Base-by-base conservation (phyloP, 2,329 filamentous ascomycete species). In the Clonostachys rhizophaga region DNA sequence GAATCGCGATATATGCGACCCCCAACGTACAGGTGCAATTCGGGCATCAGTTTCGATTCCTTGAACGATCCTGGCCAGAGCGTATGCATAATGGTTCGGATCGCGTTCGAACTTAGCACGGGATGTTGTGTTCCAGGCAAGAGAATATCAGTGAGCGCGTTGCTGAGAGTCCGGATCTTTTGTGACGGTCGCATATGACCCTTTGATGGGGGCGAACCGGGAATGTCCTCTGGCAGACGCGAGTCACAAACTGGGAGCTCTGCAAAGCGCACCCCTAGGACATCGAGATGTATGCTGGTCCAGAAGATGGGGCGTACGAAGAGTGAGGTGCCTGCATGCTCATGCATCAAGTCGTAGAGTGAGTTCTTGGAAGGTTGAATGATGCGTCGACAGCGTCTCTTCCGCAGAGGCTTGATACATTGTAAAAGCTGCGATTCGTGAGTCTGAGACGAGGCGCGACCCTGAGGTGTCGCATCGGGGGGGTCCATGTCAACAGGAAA, bases 291-390 rank as follows among this genome's bases (percentile, higher is more conserved):
- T 2, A 66, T 48, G 46, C 81, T 77, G 14, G 73, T 80, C 79
- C 79, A 83, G 55, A 69, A 72, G 42, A 80, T 72, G 3, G 79
- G 79, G 24, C 71, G 67, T 43, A 76, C 61, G 49, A 73, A 80
- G 17, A 83, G 72, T 1, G 71, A 67, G 1, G 58, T 60, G 40
- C 75, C 71, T 34, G 68, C 59, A 54, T 81, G 57, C 18, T 74
- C 64, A 50, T 73, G 70, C 50, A 83, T 65, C 41, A 78, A 66
- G 50, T 76, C 75, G 55, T 72, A 75, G 18, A 83, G 63, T 0
- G 79, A 82, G 17, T 72, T 71, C 17, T 64, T 60, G 41, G 72
- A 68, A 1, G 76, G 72, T 4, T 63, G 64, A 10, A 58, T 68
- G 37, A 68, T 62, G 47, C 58, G 58, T 50, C 60, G 57, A 37